Evolutionary conservation across 2,329 filamentous ascomycete species (phyloP), one percentile per base, ranked within the genome.

Genomic region (Fusarium sarcochroum): DNA sequence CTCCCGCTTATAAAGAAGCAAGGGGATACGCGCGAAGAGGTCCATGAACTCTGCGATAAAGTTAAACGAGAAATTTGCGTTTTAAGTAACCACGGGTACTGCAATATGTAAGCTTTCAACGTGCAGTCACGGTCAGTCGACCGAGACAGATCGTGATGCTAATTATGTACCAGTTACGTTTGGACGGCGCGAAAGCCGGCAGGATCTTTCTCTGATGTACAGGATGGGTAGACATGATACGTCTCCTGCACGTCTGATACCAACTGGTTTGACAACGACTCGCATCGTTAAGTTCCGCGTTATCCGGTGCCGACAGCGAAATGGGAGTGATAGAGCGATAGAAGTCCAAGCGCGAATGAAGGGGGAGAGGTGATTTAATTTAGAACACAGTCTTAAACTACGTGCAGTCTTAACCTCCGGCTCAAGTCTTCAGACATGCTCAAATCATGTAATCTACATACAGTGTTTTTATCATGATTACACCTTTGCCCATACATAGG

Each of bases 41-140:
- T 96, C 41, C 81, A 84, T 56, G 83, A 84, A 14, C 82, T 96
- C 32, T 82, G 90, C 45, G 80, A 84, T 3, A 84, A 86, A 18
- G 91, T 92, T 25, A 89, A 88, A 73, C 82, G 81, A 38, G 91
- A 96, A 73, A 88, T 93, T 21, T 90, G 88, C 76, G 87, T 87
- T 73, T 87, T 89, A 72, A 87, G 86, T 53, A 86, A 89, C 70
- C 89, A 89, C 78, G 88, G 87, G 40, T 97, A 93, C 80, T 93
- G 93, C 78, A 89, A 87, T 66, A 82, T 94, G 92, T 94, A 83
- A 86, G 91, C 88, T 21, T 25, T 21, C 54, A n/a, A 27, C 18
- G 35, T 17, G 18, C 18, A 17, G 35, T 37, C 17, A 14, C 20
- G 35, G 40, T 38, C 15, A 40, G 38, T 25, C 21, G 32, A 37